Percentiles rank a stretch among this genome's conserved stretches.
Conservation (phyloP, 208 protist species). For the Angomonas ambiguus region DNA sequence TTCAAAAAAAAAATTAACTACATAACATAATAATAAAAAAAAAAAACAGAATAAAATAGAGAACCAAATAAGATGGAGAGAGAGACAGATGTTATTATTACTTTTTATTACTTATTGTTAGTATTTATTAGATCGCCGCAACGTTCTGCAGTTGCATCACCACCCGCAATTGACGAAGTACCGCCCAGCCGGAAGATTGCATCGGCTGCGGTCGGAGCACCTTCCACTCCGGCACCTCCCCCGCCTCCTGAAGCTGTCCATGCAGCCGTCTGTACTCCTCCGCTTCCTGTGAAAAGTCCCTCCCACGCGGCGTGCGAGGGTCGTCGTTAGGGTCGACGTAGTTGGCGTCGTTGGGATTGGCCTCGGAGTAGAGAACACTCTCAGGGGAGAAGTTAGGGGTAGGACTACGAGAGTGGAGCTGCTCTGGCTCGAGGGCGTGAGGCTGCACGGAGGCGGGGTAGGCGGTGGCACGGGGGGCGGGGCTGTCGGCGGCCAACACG, state of each 20-base stretch:
- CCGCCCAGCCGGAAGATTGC: neutral
- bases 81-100: neutral
- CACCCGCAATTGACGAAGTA: conserved; percentile 8
- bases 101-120: neutral
- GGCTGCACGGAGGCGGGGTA: conserved; percentile 4
- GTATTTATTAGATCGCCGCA: neutral
- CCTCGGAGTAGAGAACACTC: neutral
- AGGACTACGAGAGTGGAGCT: neutral
- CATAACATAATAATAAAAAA: neutral
- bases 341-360: neutral
- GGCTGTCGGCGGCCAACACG: neutral
- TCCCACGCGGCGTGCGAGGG: neutral
- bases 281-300: neutral
- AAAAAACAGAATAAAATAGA: neutral
- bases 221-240: neutral
- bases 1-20: neutral
- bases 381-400: neutral
- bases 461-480: neutral
- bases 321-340: neutral
- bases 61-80: neutral
- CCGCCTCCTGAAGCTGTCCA: neutral
- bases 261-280: neutral
- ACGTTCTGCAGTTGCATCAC: conserved; percentile 4
- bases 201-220: neutral
- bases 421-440: neutral